Conservation (phyloP, 1,139 yeast genomes). For the Saccharomyces hybrid region DNA sequence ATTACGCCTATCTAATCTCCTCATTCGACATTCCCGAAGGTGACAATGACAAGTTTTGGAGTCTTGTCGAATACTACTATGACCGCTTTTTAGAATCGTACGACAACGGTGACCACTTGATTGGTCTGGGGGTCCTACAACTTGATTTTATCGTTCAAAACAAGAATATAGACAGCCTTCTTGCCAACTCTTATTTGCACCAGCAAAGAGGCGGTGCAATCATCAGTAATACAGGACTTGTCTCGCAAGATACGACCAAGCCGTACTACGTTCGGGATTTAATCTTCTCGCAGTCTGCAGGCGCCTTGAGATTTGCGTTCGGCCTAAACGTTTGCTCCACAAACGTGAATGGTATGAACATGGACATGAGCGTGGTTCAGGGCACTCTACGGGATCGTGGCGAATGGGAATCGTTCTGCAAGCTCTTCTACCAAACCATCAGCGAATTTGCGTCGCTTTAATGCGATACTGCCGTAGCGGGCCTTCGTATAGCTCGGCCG, state of each 20-base stretch:
- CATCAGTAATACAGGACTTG: conserved; percentile 23
- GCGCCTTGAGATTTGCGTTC: conserved; percentile 19
- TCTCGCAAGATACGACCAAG: conserved; percentile 7
- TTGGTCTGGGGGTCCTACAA: conserved; percentile 22
- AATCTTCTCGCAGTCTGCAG: conserved; percentile 21
- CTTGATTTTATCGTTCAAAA: conserved; percentile 13
- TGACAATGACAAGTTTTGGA: conserved; percentile 16
- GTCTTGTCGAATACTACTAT: conserved; percentile 18
- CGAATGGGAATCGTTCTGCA: conserved; percentile 14
- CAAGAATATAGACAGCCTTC: conserved; percentile 18
- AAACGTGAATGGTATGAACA: conserved; percentile 20
- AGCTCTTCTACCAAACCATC: conserved; percentile 9
- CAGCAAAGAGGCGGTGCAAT: conserved; percentile 21
- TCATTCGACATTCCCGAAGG: conserved; percentile 13
- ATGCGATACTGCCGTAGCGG: conserved; percentile 1
- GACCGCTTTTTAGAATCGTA: conserved; percentile 9
- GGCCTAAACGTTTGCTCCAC: conserved; percentile 20
- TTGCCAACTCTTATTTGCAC: conserved; percentile 14
- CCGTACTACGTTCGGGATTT: conserved; percentile 12
- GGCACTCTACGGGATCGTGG: conserved; percentile 12
- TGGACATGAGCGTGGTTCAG: conserved; percentile 15
- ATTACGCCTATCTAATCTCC: conserved; percentile 19
- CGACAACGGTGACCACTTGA: conserved; percentile 14
- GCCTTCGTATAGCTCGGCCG: conserved; percentile 1
- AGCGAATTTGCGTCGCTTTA: conserved; percentile 5